Conservation (phyloP, 2,329 filamentous ascomycete genomes). For the Pleoardoris graminearum region DNA sequence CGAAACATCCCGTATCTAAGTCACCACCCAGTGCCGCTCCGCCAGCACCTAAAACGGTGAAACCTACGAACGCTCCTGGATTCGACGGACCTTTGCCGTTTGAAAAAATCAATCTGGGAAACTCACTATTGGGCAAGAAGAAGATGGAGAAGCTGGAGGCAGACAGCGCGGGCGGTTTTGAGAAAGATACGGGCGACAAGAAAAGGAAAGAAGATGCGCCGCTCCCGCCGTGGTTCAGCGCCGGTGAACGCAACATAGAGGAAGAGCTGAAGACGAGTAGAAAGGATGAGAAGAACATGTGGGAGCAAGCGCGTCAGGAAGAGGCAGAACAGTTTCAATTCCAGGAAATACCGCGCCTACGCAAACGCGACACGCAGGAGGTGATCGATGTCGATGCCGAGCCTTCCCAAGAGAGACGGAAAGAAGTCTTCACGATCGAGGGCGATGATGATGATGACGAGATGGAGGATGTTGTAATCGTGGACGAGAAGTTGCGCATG, state of each 20-base stretch:
- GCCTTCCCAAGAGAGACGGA: slow-evolving; percentile 49
- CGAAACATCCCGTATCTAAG: slow-evolving; percentile 40
- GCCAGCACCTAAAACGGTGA: slow-evolving; percentile 31
- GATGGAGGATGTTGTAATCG: slow-evolving; percentile 40
- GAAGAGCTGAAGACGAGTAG: slow-evolving; percentile 60
- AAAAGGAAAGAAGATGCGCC: slow-evolving; percentile 57
- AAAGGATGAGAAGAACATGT: slow-evolving; percentile 49
- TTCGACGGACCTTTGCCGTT: slow-evolving; percentile 88
- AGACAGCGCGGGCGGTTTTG: slow-evolving; percentile 67
- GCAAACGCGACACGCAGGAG: slow-evolving; percentile 58
- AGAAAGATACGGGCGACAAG: slow-evolving; percentile 51
- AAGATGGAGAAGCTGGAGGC: slow-evolving; percentile 58
- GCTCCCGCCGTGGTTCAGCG: slow-evolving; percentile 74
- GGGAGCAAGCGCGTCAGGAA: slow-evolving; percentile 62
- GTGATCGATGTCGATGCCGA: slow-evolving; percentile 54
- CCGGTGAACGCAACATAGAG: slow-evolving; percentile 54
- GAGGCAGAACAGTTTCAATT: slow-evolving; percentile 64
- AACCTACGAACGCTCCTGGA: slow-evolving; percentile 59
- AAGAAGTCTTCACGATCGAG: slow-evolving; percentile 64
- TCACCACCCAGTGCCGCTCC: slow-evolving; percentile 14
- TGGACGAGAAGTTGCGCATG: slow-evolving; percentile 43
- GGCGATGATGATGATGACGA: slow-evolving; percentile 58
- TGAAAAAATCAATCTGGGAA: slow-evolving; percentile 74
- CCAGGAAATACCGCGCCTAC: slow-evolving; percentile 61
- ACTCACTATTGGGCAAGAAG: slow-evolving; percentile 58